These are phyloP conservation scores for Lumnitzera racemosa DNA, from an alignment of 345 rosid genomes.

Conservation along the genomic window DNA sequence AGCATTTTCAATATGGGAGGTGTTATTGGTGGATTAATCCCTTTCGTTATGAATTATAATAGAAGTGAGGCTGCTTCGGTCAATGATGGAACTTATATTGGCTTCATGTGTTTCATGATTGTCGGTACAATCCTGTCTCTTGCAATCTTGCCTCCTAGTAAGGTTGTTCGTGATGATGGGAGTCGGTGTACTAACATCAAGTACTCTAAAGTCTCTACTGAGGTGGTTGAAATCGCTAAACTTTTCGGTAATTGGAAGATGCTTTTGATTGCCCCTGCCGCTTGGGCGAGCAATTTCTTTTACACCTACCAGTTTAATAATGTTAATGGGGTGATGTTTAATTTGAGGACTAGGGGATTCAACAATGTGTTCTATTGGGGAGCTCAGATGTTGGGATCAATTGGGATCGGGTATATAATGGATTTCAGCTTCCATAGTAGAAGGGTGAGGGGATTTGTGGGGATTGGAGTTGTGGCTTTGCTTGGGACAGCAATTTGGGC, in stretches of 20 bases:
- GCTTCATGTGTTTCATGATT: slow-evolving; percentile 79
- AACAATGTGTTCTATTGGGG: slow-evolving; percentile 95
- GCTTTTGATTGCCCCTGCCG: slow-evolving; percentile 68
- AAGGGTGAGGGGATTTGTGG: slow-evolving; percentile 62
- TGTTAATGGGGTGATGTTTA: slow-evolving; percentile 57
- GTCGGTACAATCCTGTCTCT: slow-evolving; percentile 43
- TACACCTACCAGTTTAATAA: slow-evolving; percentile 80
- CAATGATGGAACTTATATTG: slow-evolving; percentile 47
- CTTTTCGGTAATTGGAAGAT: slow-evolving; percentile 58
- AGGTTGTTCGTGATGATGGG: slow-evolving; percentile 46
- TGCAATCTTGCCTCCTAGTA: slow-evolving; percentile 36
- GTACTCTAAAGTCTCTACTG: slow-evolving; percentile 35
- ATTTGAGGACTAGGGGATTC: slow-evolving; percentile 71
- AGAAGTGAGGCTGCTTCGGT: slow-evolving; percentile 30
- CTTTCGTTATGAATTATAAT: slow-evolving; percentile 42
- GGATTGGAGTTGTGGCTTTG: slow-evolving; percentile 50
- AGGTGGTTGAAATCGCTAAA: slow-evolving; percentile 35
- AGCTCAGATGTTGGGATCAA: slow-evolving; percentile 81
- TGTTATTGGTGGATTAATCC: slow-evolving; percentile 60
- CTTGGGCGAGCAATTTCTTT: slow-evolving; percentile 93
- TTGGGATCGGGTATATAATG: slow-evolving; percentile 56
- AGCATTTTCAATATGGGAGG: slow-evolving; percentile 62
- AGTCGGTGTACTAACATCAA: slow-evolving; percentile 31
- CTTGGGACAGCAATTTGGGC: slow-evolving; percentile 72
- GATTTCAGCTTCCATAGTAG: slow-evolving; percentile 75